Evolutionary conservation across 2,329 filamentous ascomycete genomes (phyloP).

Genomic region (Monilinia fructicola): DNA sequence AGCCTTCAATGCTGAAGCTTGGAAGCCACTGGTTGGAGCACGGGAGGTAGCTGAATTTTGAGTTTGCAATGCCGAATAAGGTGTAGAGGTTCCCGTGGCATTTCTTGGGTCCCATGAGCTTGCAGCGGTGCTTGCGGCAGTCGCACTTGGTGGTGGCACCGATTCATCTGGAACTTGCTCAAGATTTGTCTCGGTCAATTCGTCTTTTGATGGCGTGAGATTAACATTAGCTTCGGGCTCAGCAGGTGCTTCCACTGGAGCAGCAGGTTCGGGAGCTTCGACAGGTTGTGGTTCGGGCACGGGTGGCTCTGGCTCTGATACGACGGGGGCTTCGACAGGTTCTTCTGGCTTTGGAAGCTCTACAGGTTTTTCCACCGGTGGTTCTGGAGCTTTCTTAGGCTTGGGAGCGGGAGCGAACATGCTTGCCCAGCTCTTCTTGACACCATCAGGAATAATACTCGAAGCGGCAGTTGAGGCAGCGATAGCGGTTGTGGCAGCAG

Average conservation of each 20-base stretch:
- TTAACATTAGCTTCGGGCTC: conserved; percentile 46
- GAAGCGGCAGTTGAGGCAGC: conserved; percentile 42
- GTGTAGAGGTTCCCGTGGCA: conserved; percentile 60
- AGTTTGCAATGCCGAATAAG: conserved; percentile 62
- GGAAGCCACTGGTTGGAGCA: conserved; percentile 69
- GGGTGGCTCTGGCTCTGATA: conserved; percentile 43
- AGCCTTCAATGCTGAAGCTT: conserved; percentile 79
- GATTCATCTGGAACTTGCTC: conserved; percentile 86
- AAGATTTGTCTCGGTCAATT: conserved; percentile 88
- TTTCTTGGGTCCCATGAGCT: conserved; percentile 78
- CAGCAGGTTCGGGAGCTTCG: conserved; percentile 39
- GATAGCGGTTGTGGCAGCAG: conserved; percentile 42
- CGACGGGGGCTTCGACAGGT: conserved; percentile 38
- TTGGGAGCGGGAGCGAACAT: conserved; percentile 64
- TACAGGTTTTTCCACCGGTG: conserved; percentile 40
- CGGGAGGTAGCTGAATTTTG: conserved; percentile 52
- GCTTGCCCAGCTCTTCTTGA: conserved; percentile 70
- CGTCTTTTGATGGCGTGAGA: conserved; percentile 71
- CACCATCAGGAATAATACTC: conserved; percentile 43
- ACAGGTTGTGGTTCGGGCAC: conserved; percentile 42
- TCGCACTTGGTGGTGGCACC: conserved; percentile 72
- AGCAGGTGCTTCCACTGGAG: conserved; percentile 35
- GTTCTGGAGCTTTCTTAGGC: conserved; percentile 52
- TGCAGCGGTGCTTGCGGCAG: conserved; percentile 82
- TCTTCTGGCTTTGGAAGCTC: conserved; percentile 31